Base-by-base conservation (phyloP, 2,329 filamentous ascomycete genomes). In the Ophiobolus disseminans region DNA sequence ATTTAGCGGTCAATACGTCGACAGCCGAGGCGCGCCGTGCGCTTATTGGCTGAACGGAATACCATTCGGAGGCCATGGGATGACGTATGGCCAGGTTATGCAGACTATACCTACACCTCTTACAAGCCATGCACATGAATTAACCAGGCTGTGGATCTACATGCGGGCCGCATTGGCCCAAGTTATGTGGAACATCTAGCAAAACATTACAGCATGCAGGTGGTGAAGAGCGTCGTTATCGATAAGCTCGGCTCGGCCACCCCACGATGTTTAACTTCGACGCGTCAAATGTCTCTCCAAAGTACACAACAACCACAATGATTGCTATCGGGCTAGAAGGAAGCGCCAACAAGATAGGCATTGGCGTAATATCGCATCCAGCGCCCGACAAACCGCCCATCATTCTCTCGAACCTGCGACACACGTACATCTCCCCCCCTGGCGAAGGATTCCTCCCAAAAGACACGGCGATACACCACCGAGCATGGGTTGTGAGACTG, bases 371-470 rank as follows among this genome's bases (percentile, higher is more conserved):
- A 72, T 83, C 86, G 19, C 94, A 97, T 78, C 81, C 86, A 3
- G 64, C 76, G 54, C 68, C 76, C 7, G 68, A 70, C 46, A 64
- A 72, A 35, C 47, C 75, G 63, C 73, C 77, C 21, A 77, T 80
- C 50, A 70, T 99, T 70, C 90, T 99, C 60, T 87, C 92, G 70
- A 99, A 99, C 78, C 82, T 99, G 59, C 89, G 94, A 45, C 89
- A 97, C 78, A 99, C 94, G 16, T 99, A 93, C 77, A 82, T 88
- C 65, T 90, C 93, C 35, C 93, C 94, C 3, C 91, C 94, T 0
- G 94, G 94, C 34, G 89, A 92, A 51, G 94, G 94, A 4, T 97
- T 99, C 76, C 83, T 97, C 4, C 94, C 94, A 53, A 97, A 97
- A 72, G 94, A 99, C 77, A 97, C 93, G 1, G 94, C 94, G 13